Evolutionary conservation across 1,284 basidiomycete species (phyloP).

Genomic region (Pholiota adiposa): DNA sequence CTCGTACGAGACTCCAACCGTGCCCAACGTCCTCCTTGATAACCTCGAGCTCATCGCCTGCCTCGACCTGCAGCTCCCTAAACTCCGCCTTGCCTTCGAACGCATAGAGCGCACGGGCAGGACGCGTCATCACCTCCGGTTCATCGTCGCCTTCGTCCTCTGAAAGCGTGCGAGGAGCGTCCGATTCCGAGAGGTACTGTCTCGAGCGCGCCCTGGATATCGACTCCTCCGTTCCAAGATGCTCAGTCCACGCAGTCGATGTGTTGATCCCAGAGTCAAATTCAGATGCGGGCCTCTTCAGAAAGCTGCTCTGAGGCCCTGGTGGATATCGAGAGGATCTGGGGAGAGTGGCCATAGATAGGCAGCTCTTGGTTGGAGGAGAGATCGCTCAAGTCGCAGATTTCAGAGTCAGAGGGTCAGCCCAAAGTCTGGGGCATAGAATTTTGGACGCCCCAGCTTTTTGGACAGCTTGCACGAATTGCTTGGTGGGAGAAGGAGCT

Average conservation of each 20-base stretch:
- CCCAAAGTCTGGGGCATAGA: not conserved
- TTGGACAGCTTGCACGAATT: not conserved
- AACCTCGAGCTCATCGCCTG: constrained; percentile 69
- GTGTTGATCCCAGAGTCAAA: constrained; percentile 80
- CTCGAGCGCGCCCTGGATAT: constrained; percentile 23
- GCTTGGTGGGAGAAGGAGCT: not conserved
- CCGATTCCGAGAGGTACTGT: constrained; percentile 38
- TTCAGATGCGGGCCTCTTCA: constrained; percentile 42
- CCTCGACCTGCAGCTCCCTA: constrained; percentile 65
- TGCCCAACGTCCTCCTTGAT: constrained; percentile 69
- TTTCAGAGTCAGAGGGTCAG: not conserved
- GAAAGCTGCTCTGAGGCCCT: constrained; percentile 8
- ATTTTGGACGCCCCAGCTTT: not conserved
- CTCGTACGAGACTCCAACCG: constrained; percentile 75
- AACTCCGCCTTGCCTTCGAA: constrained; percentile 78
- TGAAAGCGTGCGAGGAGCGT: constrained; percentile 36
- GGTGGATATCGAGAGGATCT: constrained; percentile 23
- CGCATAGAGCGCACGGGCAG: constrained; percentile 69
- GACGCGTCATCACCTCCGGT: constrained; percentile 43
- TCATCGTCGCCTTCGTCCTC: constrained; percentile 43
- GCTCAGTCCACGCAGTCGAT: constrained; percentile 74
- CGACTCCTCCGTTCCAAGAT: constrained; percentile 44
- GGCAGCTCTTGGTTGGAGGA: not conserved
- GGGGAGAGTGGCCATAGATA: constrained; percentile 25
- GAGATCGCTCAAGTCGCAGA: not conserved